A percentile compares a stretch with the other conserved stretches of the same genome.
These are phyloP conservation scores for Pseudopyricularia javanii DNA, from an alignment of 2,329 filamentous ascomycete species.

Conservation along the genomic window DNA sequence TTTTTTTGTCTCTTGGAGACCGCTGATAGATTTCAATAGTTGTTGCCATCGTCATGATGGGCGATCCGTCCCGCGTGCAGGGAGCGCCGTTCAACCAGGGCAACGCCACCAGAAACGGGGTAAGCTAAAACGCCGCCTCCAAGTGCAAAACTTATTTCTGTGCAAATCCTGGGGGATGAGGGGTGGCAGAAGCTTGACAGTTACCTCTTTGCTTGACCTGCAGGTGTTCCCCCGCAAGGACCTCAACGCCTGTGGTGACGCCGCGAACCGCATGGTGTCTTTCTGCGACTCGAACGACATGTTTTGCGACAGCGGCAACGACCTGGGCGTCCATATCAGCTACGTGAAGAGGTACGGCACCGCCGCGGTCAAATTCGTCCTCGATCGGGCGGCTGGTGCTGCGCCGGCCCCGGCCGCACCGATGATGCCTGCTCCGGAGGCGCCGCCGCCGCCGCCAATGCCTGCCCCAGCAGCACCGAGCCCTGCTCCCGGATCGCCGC, in stretches of 20 bases:
- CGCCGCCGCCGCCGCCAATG: background rate
- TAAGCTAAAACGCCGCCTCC: slow-evolving; percentile 4
- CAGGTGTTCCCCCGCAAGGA: slow-evolving; percentile 8
- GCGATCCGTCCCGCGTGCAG: slow-evolving; percentile 19
- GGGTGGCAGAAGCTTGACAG: background rate
- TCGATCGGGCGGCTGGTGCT: slow-evolving; percentile 3
- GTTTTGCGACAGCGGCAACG: slow-evolving; percentile 10
- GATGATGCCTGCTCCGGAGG: background rate
- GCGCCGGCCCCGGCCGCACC: background rate
- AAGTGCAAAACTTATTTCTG: background rate
- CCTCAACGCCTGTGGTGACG: slow-evolving; percentile 5
- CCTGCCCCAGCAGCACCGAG: background rate
- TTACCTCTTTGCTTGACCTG: background rate
- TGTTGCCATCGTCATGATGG: slow-evolving; percentile 20
- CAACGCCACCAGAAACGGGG: slow-evolving; percentile 15
- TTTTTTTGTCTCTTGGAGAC: background rate
- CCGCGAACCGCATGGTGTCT: slow-evolving; percentile 7
- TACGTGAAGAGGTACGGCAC: slow-evolving; percentile 8
- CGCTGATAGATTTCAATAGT: slow-evolving; percentile 7
- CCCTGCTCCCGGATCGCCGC: background rate
- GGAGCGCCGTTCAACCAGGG: slow-evolving; percentile 16
- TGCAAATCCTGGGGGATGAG: background rate
- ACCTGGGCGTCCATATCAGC: slow-evolving; percentile 7
- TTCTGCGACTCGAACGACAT: slow-evolving; percentile 10
- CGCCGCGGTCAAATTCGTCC: slow-evolving; percentile 5